A percentile compares a stretch with the other conserved stretches of the same genome.
phyloP scores from a whole-genome alignment of 345 rosid genomes.

The Dimocarpus longan region DNA sequence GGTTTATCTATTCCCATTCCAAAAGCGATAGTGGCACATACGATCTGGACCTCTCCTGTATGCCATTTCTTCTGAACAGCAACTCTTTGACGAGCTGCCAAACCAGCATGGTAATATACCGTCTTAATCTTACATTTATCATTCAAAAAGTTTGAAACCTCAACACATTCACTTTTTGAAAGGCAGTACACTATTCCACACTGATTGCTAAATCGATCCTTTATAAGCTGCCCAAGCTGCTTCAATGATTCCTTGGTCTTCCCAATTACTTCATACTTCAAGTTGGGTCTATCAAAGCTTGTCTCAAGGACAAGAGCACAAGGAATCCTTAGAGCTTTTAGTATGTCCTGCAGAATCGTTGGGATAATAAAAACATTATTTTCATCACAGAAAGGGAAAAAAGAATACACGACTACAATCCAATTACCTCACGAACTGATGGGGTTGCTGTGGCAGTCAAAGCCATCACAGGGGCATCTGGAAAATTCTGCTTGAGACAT shows the following conservation, averaged over 20 bases:
- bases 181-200: slow-evolving; percentile 88
- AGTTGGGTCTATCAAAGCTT: slow-evolving; percentile 92
- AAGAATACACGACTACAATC: not conserved
- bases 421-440: slow-evolving; percentile 67
- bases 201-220: slow-evolving; percentile 65
- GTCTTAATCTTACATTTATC: slow-evolving; percentile 75
- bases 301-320: slow-evolving; percentile 77
- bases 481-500: slow-evolving; percentile 80
- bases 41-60: slow-evolving; percentile 72
- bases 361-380: slow-evolving; percentile 2
- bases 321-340: slow-evolving; percentile 75
- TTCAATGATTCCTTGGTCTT: slow-evolving; percentile 77
- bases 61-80: slow-evolving; percentile 87
- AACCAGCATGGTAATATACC: slow-evolving; percentile 78
- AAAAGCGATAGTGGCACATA: slow-evolving; percentile 91
- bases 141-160: slow-evolving; percentile 73
- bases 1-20: slow-evolving; percentile 99
- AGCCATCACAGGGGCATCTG: slow-evolving; percentile 72
- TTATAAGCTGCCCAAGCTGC: slow-evolving; percentile 77
- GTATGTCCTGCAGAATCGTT: slow-evolving; percentile 64
- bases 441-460: slow-evolving; percentile 89
- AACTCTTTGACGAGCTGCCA: slow-evolving; percentile 72
- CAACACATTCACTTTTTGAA: slow-evolving; percentile 82
- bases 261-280: slow-evolving; percentile 78
- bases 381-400: not conserved